Base-by-base conservation (phyloP, 2,329 filamentous ascomycete species). In the Ophiocordyceps camponoti-leonardi region DNA sequence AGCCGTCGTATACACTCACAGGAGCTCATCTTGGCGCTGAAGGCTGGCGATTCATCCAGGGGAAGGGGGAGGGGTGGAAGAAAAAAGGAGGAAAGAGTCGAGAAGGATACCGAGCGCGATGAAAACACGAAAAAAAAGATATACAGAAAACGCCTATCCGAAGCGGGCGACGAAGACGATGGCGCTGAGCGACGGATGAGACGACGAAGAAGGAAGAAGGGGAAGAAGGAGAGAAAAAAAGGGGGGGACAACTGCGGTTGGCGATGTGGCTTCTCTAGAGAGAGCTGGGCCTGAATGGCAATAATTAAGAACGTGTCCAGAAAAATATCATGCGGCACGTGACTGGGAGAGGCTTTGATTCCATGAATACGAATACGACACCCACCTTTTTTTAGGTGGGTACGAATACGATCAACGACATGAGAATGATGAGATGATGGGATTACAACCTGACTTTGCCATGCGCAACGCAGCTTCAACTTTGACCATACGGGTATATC, bases 11-110 rank as follows among this genome's bases (percentile, higher is more conserved):
- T 26, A 26, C 43, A 72, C 69, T 73, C 66, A 73, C 69, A 63
- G 59, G 68, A 72, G 69, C 69, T 72, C 69, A 73, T 73, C 61
- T 55, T 71, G 68, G 62, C 61, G 59, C 53, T 33, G 42, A 54
- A 49, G 60, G 48, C 43, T 49, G 51, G 48, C 58, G 61, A 56
- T 58, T 63, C 63, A 65, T 62, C 60, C 64, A 63, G 50, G 51
- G 48, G 52, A 56, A 52, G 56, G 58, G 55, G 56, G n/a, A n/a
- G 57, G 56, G 53, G 53, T 14, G 11, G 11, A 31, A 6, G 49
- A 35, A 19, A 6, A 26, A 13, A 54, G 56, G 52, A 49, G 51
- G 54, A 52, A 52, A 54, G 51, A 55, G 55, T 55, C 53, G 52
- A 54, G 55, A 52, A 54, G 23, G 23, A 26, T 8, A n/a, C n/a